Evolutionary conservation across 2,329 filamentous ascomycete genomes (phyloP).

Genomic region (Elsinoe ampelina): DNA sequence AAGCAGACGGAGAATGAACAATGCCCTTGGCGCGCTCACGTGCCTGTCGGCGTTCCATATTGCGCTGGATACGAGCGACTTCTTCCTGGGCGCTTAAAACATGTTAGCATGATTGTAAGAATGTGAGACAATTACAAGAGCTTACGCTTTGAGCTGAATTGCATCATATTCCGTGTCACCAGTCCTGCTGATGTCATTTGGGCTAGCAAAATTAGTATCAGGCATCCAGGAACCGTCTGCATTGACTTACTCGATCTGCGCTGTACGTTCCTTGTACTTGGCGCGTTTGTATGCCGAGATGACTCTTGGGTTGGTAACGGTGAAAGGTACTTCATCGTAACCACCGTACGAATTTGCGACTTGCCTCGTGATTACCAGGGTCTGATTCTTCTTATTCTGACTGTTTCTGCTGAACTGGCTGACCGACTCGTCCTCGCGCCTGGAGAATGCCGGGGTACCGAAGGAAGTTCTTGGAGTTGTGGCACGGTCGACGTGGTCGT

Average conservation of each 20-base stretch:
- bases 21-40: slow-evolving; percentile 75
- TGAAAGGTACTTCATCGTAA: slow-evolving; percentile 17
- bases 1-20: slow-evolving; percentile 35
- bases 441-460: slow-evolving; percentile 45
- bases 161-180: slow-evolving; percentile 58
- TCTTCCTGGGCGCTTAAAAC: slow-evolving; percentile 57
- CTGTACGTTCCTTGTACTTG: slow-evolving; percentile 60
- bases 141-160: slow-evolving; percentile 49
- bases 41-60: slow-evolving; percentile 79
- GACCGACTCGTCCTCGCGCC: slow-evolving; percentile 67
- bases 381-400: slow-evolving; percentile 51
- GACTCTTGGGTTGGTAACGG: slow-evolving; percentile 59
- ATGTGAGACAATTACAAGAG: not conserved
- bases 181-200: slow-evolving; percentile 53
- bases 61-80: slow-evolving; percentile 75
- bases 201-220: slow-evolving; percentile 29
- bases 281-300: slow-evolving; percentile 82
- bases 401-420: slow-evolving; percentile 42
- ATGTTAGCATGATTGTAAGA: slow-evolving; percentile 19
- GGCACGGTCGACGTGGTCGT: slow-evolving; percentile 34
- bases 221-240: not conserved
- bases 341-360: slow-evolving; percentile 51
- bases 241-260: slow-evolving; percentile 59
- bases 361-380: slow-evolving; percentile 64
- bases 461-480: slow-evolving; percentile 59